Conservation (phyloP, 495 filamentous ascomycete species). For the Rhypophila decipiens region DNA sequence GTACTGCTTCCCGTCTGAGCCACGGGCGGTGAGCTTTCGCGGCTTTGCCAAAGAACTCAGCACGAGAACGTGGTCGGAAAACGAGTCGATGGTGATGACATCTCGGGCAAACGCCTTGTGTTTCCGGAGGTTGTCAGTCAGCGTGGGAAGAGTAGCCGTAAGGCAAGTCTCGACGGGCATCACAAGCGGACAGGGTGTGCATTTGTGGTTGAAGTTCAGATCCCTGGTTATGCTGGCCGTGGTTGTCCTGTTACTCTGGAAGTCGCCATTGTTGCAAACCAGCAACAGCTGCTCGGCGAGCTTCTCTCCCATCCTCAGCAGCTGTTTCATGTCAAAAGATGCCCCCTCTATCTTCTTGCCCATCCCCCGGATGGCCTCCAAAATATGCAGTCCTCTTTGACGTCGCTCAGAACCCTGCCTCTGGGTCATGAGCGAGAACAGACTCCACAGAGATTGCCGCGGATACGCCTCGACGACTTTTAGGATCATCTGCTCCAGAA, state of each 20-base stretch:
- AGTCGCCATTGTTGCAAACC: constrained; percentile 72
- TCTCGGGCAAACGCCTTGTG: constrained; percentile 76
- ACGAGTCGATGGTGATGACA: constrained; percentile 48
- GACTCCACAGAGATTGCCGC: constrained; percentile 87
- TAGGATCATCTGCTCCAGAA: constrained; percentile 69
- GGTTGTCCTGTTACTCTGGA: constrained; percentile 56
- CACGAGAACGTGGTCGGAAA: constrained; percentile 82
- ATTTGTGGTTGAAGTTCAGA: constrained; percentile 77
- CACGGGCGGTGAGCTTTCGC: constrained; percentile 79
- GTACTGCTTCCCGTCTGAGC: constrained; percentile 82
- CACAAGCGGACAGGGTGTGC: constrained; percentile 74
- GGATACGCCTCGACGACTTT: constrained; percentile 76
- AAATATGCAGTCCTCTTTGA: constrained; percentile 44
- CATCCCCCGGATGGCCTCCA: constrained; percentile 34
- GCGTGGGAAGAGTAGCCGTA: constrained; percentile 71
- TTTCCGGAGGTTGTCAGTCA: constrained; percentile 60
- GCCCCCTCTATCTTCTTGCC: constrained; percentile 29
- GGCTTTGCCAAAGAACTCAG: constrained; percentile 88
- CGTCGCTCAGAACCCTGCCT: constrained; percentile 44
- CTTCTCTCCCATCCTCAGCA: constrained; percentile 74
- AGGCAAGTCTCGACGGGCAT: constrained; percentile 82
- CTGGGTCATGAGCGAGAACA: constrained; percentile 69
- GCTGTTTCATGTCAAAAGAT: constrained; percentile 49
- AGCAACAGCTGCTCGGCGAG: constrained; percentile 76
- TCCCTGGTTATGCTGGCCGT: constrained; percentile 63